Evolutionary conservation across 2,329 filamentous ascomycete species (phyloP).

Genomic region (Aspergillus brunneoviolaceus): DNA sequence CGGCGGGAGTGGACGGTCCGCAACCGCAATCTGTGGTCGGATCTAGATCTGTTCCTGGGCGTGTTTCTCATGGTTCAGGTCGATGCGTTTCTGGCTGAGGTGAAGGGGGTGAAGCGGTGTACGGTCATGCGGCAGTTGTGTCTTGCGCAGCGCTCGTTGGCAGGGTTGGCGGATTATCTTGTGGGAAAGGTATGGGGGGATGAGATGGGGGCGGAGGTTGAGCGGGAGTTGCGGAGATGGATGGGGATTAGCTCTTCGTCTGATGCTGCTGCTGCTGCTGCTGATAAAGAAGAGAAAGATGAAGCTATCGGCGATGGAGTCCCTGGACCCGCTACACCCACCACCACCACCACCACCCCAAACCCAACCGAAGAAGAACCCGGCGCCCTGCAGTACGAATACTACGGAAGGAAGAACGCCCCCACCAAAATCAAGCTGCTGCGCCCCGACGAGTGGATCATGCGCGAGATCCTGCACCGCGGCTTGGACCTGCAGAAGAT

Average conservation of each 20-base stretch:
- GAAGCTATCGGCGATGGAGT: too few relatives aligned
- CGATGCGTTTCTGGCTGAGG: slow-evolving; percentile 66
- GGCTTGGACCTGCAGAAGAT: slow-evolving; percentile 55
- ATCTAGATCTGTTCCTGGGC: slow-evolving; percentile 60
- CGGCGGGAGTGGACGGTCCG: slow-evolving; percentile 57
- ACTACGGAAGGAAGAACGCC: slow-evolving; percentile 37
- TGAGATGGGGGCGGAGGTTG: too few relatives aligned
- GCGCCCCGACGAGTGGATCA: slow-evolving; percentile 59
- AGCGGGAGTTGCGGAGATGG: too few relatives aligned
- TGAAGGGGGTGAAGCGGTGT: slow-evolving; percentile 51
- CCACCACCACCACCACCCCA: too few relatives aligned
- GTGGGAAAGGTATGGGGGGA: too few relatives aligned
- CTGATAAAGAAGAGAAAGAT: background rate
- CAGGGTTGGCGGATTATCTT: slow-evolving; percentile 23
- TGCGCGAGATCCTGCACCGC: slow-evolving; percentile 56
- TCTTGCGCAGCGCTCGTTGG: slow-evolving; percentile 59
- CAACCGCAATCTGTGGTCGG: slow-evolving; percentile 55
- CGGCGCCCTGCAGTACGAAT: slow-evolving; percentile 47
- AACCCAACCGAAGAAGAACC: slow-evolving; percentile 52
- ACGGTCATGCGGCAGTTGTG: slow-evolving; percentile 57
- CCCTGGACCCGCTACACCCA: too few relatives aligned
- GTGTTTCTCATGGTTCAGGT: slow-evolving; percentile 71
- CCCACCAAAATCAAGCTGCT: slow-evolving; percentile 44
- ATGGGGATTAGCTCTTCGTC: too few relatives aligned
- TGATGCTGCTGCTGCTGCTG: too few relatives aligned